Evolutionary conservation across 371 early-diverging fungal species (phyloP).

Genomic region (Dinochytrium kinnereticum): DNA sequence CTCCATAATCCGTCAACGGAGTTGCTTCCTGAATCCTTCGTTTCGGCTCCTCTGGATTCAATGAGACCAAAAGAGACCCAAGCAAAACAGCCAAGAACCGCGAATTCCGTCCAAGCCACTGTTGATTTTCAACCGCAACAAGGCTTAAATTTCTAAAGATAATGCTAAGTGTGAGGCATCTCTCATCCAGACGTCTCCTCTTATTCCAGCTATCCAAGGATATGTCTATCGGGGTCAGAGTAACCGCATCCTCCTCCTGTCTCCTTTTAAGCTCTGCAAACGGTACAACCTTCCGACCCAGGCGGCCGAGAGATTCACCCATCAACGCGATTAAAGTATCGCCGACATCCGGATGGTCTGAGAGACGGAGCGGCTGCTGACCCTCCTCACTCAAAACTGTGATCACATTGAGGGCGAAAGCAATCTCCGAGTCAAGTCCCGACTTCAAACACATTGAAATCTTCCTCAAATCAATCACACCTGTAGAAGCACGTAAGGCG

Average conservation of each 20-base stretch:
- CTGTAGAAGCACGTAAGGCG: too few relatives aligned
- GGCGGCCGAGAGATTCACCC: background rate
- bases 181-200: slow-evolving; percentile 9
- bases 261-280: background rate
- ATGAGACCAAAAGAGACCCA: background rate
- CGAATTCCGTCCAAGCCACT: slow-evolving; percentile 17
- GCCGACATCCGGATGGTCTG: slow-evolving; percentile 20
- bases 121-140: slow-evolving; percentile 14
- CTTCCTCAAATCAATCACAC: slow-evolving; percentile 23
- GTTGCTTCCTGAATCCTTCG: background rate
- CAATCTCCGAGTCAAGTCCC: background rate
- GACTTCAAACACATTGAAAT: slow-evolving; percentile 23
- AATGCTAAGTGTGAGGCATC: slow-evolving; percentile 12
- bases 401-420: slow-evolving; percentile 22
- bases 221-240: background rate
- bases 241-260: background rate
- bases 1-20: background rate
- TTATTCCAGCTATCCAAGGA: background rate
- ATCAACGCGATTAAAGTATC: slow-evolving; percentile 13
- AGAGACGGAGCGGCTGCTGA: slow-evolving; percentile 7
- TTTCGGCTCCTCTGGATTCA: background rate
- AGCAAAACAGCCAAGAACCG: slow-evolving; percentile 19
- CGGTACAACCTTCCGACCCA: background rate
- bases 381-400: slow-evolving; percentile 27
- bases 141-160: slow-evolving; percentile 30